These are phyloP conservation scores for Dactylellina leptospora DNA, from an alignment of 2,329 filamentous ascomycete genomes.

Conservation along the genomic window DNA sequence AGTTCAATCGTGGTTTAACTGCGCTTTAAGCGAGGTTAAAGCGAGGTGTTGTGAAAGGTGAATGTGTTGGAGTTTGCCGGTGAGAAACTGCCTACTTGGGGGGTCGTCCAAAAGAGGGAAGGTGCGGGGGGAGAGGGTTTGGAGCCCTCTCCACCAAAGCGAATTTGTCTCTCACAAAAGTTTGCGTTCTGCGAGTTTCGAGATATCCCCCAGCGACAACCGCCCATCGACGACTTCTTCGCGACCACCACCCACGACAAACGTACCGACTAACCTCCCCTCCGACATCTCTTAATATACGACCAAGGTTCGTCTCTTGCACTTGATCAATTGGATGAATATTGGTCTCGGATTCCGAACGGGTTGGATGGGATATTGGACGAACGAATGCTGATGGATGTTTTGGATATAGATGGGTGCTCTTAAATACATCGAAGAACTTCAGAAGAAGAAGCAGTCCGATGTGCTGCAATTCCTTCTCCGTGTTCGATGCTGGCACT, in stretches of 20 bases:
- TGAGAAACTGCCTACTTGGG: not conserved
- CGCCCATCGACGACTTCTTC: conserved; percentile 30
- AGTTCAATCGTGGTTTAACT: too few species aligned
- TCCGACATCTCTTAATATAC: conserved; percentile 38
- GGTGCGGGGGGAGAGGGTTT: conserved; percentile 31
- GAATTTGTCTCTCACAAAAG: conserved; percentile 33
- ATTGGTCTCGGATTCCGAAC: too few species aligned
- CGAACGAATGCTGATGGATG: conserved; percentile 33
- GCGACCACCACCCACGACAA: conserved; percentile 24
- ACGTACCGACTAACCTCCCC: conserved; percentile 6
- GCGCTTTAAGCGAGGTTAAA: too few species aligned
- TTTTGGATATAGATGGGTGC: conserved; percentile 80
- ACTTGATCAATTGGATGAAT: conserved; percentile 21
- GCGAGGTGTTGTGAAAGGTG: not conserved
- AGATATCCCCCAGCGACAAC: conserved; percentile 35
- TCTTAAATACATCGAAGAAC: conserved; percentile 99
- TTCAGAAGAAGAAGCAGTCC: conserved; percentile 99
- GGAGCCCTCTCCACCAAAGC: conserved; percentile 50
- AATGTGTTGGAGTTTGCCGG: conserved; percentile 22
- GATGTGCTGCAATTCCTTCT: conserved; percentile 99
- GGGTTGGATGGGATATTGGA: not conserved
- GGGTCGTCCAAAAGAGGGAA: not conserved
- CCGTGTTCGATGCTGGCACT: conserved; percentile 99
- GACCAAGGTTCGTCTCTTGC: conserved; percentile 46
- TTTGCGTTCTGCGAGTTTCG: conserved; percentile 8